phyloP scores from a whole-genome alignment of 805 yeast species.

The Vanderwaltozyma polyspora region DNA sequence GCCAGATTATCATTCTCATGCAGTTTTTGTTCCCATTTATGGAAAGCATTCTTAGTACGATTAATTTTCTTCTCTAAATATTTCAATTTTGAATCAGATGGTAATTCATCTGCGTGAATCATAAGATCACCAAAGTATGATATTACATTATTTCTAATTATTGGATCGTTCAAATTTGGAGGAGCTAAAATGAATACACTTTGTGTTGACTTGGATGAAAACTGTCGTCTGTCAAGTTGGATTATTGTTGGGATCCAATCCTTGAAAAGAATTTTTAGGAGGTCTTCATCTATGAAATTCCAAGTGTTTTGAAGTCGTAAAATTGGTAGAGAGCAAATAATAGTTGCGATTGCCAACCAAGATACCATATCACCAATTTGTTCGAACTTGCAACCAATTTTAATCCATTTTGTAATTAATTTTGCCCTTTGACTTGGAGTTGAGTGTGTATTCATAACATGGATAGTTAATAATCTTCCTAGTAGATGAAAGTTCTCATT shows the following conservation, averaged over 20 bases:
- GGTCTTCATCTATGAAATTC: slow-evolving; percentile 53
- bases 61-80: slow-evolving; percentile 57
- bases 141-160: slow-evolving; percentile 65
- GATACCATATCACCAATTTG: slow-evolving; percentile 84
- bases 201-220: slow-evolving; percentile 44
- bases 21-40: slow-evolving; percentile 73
- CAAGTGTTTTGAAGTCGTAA: slow-evolving; percentile 65
- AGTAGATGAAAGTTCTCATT: slow-evolving; percentile 60
- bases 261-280: slow-evolving; percentile 49
- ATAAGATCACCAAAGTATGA: slow-evolving; percentile 86
- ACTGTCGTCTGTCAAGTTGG: slow-evolving; percentile 69
- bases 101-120: slow-evolving; percentile 30
- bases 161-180: slow-evolving; percentile 70
- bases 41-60: slow-evolving; percentile 59
- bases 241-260: slow-evolving; percentile 92
- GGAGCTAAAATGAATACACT: slow-evolving; percentile 66
- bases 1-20: too few species aligned
- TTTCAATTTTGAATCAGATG: slow-evolving; percentile 18
- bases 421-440: slow-evolving; percentile 40
- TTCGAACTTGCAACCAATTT: slow-evolving; percentile 67
- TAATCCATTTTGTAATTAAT: slow-evolving; percentile 72
- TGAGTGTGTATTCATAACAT: slow-evolving; percentile 37
- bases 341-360: slow-evolving; percentile 83
- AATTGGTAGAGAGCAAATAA: slow-evolving; percentile 72
- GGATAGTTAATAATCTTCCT: slow-evolving; percentile 58